Conservation (phyloP, 2,329 filamentous ascomycete species). For the Arthrobotrys conoides region DNA sequence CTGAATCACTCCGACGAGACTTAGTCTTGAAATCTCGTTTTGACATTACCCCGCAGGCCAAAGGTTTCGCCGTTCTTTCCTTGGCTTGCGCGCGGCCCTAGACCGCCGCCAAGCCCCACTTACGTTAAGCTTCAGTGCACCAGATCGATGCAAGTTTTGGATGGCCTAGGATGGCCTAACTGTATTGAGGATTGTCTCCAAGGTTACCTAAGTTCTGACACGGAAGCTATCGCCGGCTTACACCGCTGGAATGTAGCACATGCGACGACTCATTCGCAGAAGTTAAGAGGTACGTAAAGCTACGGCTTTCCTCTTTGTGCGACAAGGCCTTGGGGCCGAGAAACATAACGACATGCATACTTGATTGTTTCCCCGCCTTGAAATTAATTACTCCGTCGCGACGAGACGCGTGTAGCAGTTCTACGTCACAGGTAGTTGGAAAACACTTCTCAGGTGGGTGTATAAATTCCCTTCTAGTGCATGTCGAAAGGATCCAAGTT, state of each 20-base stretch:
- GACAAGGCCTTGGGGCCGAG: neutral
- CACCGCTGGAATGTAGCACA: neutral
- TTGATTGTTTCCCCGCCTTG: slow-evolving; percentile 8
- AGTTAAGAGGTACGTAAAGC: neutral
- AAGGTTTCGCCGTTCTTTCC: slow-evolving; percentile 19
- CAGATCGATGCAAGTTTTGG: neutral
- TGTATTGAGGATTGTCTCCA: neutral
- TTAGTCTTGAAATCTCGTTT: neutral
- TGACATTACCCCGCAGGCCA: slow-evolving; percentile 25
- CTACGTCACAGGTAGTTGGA: neutral
- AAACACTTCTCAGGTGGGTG: neutral
- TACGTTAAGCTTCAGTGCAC: slow-evolving; percentile 6
- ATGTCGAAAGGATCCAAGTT: neutral
- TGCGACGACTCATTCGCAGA: slow-evolving; percentile 4
- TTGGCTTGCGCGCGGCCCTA: slow-evolving; percentile 6
- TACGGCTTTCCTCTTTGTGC: slow-evolving; percentile 4
- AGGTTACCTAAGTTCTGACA: slow-evolving; percentile 8
- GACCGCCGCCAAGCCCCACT: slow-evolving; percentile 17
- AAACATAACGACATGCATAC: slow-evolving; percentile 24
- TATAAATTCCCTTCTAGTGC: neutral
- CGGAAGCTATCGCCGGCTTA: slow-evolving; percentile 1
- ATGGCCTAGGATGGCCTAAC: slow-evolving; percentile 2
- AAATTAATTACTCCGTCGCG: slow-evolving; percentile 1
- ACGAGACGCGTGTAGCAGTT: neutral
- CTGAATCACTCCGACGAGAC: too few relatives aligned